phyloP scores from a whole-genome alignment of 495 filamentous ascomycete species.

The Cladorrhinum samala region DNA sequence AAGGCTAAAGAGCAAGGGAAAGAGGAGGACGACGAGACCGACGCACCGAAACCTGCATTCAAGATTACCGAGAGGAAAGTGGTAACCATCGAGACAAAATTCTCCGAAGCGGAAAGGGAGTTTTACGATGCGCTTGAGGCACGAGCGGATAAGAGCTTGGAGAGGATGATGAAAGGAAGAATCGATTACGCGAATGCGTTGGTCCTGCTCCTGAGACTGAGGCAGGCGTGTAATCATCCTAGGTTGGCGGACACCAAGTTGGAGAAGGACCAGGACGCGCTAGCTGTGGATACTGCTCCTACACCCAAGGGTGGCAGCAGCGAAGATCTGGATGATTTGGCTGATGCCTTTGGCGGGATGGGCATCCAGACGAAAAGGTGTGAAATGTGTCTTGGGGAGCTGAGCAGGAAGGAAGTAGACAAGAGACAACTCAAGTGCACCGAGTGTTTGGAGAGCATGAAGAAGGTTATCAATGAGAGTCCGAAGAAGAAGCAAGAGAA shows the following conservation, averaged over 20 bases:
- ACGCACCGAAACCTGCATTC: slow-evolving; percentile 53
- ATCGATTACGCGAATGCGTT: slow-evolving; percentile 61
- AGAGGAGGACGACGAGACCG: slow-evolving; percentile 20
- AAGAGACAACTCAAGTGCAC: slow-evolving; percentile 47
- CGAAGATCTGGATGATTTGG: slow-evolving; percentile 72
- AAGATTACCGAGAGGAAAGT: slow-evolving; percentile 84
- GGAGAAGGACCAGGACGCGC: slow-evolving; percentile 78
- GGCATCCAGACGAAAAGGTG: slow-evolving; percentile 78
- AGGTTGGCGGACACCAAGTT: slow-evolving; percentile 77
- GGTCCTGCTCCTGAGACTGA: slow-evolving; percentile 76
- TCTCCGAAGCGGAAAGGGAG: slow-evolving; percentile 68
- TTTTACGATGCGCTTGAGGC: slow-evolving; percentile 82
- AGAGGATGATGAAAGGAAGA: slow-evolving; percentile 70
- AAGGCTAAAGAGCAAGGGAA: slow-evolving; percentile 46
- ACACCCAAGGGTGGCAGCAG: slow-evolving; percentile 39
- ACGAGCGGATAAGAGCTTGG: slow-evolving; percentile 76
- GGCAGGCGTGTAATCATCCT: slow-evolving; percentile 93
- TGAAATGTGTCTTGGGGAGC: slow-evolving; percentile 74
- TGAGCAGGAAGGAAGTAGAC: slow-evolving; percentile 52
- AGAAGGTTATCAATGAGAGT: slow-evolving; percentile 33
- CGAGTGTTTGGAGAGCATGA: slow-evolving; percentile 22
- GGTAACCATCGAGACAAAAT: slow-evolving; percentile 69
- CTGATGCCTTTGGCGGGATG: slow-evolving; percentile 77
- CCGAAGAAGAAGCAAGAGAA: slow-evolving; percentile 32
- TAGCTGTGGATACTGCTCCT: slow-evolving; percentile 55